These are phyloP conservation scores for Aspergillus amoenus DNA, from an alignment of 2,329 filamentous ascomycete genomes.

Conservation along the genomic window DNA sequence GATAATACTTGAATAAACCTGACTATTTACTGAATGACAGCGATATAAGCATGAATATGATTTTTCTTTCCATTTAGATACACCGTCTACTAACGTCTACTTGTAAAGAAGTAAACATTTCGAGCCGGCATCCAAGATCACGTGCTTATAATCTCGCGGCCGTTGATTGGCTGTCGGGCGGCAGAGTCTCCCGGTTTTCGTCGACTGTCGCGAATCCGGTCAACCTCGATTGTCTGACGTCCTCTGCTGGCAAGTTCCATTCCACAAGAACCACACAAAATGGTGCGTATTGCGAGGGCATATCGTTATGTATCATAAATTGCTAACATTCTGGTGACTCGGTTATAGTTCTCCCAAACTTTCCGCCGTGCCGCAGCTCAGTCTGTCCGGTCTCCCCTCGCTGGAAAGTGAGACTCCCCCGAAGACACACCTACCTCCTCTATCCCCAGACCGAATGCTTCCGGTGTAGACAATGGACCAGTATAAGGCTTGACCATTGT, in stretches of 20 bases:
- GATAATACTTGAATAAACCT: slow-evolving; percentile 7
- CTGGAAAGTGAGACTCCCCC: slow-evolving; percentile 52
- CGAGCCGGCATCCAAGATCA: slow-evolving; percentile 8
- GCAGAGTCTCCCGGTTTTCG: slow-evolving; percentile 37
- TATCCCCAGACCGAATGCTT: neutral
- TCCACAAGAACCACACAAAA: slow-evolving; percentile 25
- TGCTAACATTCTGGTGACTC: slow-evolving; percentile 17
- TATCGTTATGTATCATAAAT: neutral
- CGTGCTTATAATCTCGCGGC: slow-evolving; percentile 18
- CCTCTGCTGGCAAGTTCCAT: slow-evolving; percentile 25
- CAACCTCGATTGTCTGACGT: slow-evolving; percentile 16
- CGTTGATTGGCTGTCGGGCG: slow-evolving; percentile 28
- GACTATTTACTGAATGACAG: slow-evolving; percentile 3
- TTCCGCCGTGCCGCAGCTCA: slow-evolving; percentile 40
- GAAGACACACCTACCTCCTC: neutral
- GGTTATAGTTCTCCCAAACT: slow-evolving; percentile 33
- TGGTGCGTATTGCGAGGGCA: slow-evolving; percentile 26
- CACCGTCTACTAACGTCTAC: neutral
- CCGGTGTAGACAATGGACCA: neutral
- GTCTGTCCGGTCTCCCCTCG: slow-evolving; percentile 52
- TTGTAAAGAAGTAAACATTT: neutral
- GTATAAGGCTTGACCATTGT: neutral
- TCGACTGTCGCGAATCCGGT: slow-evolving; percentile 23
- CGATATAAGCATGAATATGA: neutral
- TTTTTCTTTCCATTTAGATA: neutral